Base-by-base conservation (phyloP, 2,329 filamentous ascomycete species). In the Trichoderma afroharzianum region DNA sequence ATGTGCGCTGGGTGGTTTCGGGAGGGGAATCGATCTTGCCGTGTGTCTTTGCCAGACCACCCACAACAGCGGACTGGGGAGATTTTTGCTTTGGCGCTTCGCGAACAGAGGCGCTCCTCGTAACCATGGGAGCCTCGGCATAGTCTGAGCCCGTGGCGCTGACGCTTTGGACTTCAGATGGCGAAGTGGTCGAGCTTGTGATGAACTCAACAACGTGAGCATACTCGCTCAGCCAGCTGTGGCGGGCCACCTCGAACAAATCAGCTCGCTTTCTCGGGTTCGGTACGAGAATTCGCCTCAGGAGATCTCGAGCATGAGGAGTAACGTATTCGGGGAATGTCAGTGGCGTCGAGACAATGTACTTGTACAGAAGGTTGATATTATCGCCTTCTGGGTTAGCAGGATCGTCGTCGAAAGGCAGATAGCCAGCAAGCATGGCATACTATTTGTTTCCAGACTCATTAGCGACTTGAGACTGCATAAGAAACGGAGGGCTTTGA, bases 251-350 rank as follows among this genome's bases (percentile, higher is more conserved):
- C 80, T 99, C 96, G 77, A 99, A 99, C 59, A 99, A 84, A 80
- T 99, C 96, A 63, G 96, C 96, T 79, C 96, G 91, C 83, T 97
- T 97, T 74, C 96, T 89, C 66, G 96, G 96, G 80, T 98, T 96
- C 6, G 96, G 95, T 0, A 99, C 96, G 57, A 99, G 87, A 72
- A 99, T 99, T 68, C 96, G 91, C 73, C 96, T 91, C 61, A 99
- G 85, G 0, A 99, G 88, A 81, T 99, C 96, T 77, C 96, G 89
- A 26, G 96, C 95, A 81, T 99, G 96, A 8, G 96, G 96, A 8
- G 96, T 97, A 76, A 99, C 96, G 80, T 98, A 98, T 90, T 99
- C 96, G 73, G 96, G 96, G 81, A 99, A 99, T 4, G 95, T 98
- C 55, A 99, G 88, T 43, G 95, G 95, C 1, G 96, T 99, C 70